Evolutionary conservation across 177 flowering plant genomes (phyloP), one percentile per base, ranked within the genome.

Genomic region (Vitis hybrid): DNA sequence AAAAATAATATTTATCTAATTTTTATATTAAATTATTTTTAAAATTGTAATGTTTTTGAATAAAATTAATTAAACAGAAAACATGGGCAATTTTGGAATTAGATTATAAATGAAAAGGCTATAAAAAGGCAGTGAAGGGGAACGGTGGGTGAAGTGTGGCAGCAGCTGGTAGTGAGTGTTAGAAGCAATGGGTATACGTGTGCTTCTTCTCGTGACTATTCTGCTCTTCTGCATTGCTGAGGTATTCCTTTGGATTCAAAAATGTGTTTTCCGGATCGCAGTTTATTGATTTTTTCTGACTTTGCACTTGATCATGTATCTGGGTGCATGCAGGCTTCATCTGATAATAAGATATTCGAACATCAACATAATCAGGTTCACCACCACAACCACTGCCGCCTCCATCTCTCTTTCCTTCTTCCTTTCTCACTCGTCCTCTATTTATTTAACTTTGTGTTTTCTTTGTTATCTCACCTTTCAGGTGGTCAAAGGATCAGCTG

Each of bases 401-500:
- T 21, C 24, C 24, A 21, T 1, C 24, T 21, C 24, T 21, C 24
- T 21, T 0, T 21, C 24, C 24, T 21, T 21, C 24, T 21, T 21
- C 24, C 24, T 21, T 21, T 21, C 24, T 0, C 24, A 21, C 24
- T 21, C 24, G 24, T 21, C 24, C 1, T 21, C 24, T 21, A 21
- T 21, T 21, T 21, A 21, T 21, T 21, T 21, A 21, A 21, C 24
- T 21, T 21, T 21, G 24, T 21, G 24, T 21, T 21, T 21, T 21
- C 24, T 21, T 21, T 21, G 24, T 21, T 21, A 21, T 21, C 24
- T 21, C 24, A 21, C 24, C 24, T 15, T 19, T 35, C 56, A 68
- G 77, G 68, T 64, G 56, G 77, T 70, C 69, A 76, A 65, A 71
- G 82, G 77, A 55, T 35, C 40, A 35, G 46, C 69, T 9, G 72